Evolutionary conservation across 306 rosid species (phyloP), one percentile per base, ranked within the genome.

Genomic region (Carpinus fangiana): DNA sequence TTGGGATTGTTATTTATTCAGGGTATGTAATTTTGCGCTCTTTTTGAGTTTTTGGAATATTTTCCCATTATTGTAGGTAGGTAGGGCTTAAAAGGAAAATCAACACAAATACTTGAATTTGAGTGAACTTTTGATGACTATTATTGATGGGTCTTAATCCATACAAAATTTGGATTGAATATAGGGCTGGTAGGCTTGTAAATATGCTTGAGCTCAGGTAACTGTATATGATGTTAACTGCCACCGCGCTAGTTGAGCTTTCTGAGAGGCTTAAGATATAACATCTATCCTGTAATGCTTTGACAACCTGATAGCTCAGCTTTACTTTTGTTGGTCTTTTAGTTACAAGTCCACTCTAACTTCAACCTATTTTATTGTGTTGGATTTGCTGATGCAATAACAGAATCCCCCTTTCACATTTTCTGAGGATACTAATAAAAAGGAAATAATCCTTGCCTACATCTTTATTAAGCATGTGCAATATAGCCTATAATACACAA

Each of bases 1-100:
- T 76, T 75, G 98, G 98, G 57, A 89, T 95, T 72, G 51, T 95
- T 65, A 83, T 93, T 86, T 95, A 95, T 82, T 95, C 98, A 16
- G 87, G 90, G 98, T 93, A 92, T 3, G 93, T 84, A 59, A 18
- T 71, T 57, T 70, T 51, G 36, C 38, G 11, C 23, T 23, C 65
- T n/a, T 10, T 55, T 23, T 23, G 26, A 23, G 26, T 23, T 23
- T 23, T 59, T 59, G 5, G 7, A 59, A 59, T 59, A 55, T 59
- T 59, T 59, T 23, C 65, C 23, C 31, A 59, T 12, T 23, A 23
- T 59, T 59, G 65, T 59, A 23, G 0, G 16, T 59, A 59, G 17
- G 8, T 59, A 59, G 17, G 36, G 7, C 14, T 59, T 21, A 12
- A 59, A 59, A 59, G 11, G 14, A 21, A 57, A 26, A 9, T 23